These are phyloP conservation scores for Aegle marmelos DNA, from an alignment of 345 rosid genomes.

Conservation along the genomic window DNA sequence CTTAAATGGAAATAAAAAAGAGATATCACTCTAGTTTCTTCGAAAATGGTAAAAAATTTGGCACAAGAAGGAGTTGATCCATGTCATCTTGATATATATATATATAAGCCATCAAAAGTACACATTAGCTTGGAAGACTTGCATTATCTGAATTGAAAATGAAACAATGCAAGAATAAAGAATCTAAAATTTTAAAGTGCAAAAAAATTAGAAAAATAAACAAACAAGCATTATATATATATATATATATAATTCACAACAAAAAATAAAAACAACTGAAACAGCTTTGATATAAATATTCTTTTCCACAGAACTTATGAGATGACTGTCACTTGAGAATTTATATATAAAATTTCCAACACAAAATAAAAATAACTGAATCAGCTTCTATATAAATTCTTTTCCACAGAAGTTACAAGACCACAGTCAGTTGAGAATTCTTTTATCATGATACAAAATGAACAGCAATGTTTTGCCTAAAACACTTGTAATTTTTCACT, in stretches of 20 bases:
- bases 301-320: neutral
- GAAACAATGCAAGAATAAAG: neutral
- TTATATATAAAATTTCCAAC: neutral
- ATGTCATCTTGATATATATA: too few species aligned
- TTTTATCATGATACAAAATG: neutral
- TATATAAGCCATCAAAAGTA: neutral
- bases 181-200: too few species aligned
- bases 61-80: too few species aligned
- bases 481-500: neutral
- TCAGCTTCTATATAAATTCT: neutral
- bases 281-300: neutral
- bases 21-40: too few species aligned
- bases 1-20: too few species aligned
- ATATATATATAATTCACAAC: too few species aligned
- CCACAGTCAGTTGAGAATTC: neutral
- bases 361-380: neutral
- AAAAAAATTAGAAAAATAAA: too few species aligned
- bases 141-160: neutral
- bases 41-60: too few species aligned
- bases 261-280: neutral
- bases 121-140: neutral
- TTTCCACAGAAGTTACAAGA: neutral
- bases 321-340: neutral
- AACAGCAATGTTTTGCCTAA: neutral
- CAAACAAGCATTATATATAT: too few species aligned